Percentiles rank a stretch among this genome's conserved stretches.
These are phyloP conservation scores for Somion occarium DNA, from an alignment of 1,284 basidiomycete species.

Conservation along the genomic window DNA sequence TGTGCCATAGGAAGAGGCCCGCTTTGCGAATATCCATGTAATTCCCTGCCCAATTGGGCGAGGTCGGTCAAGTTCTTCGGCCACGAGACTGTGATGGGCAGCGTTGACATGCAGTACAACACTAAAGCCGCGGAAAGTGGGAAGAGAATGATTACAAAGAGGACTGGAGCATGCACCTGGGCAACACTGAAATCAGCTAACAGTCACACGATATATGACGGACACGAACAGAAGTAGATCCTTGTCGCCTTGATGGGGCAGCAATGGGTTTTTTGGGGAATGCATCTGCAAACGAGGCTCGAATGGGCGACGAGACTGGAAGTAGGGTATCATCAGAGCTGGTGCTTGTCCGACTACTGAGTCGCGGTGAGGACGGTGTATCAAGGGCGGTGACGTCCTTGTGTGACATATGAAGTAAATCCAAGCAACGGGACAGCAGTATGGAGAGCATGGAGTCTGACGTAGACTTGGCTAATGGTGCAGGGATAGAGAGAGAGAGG, in stretches of 20 bases:
- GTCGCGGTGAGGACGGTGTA: slow-evolving; percentile 45
- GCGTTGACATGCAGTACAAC: slow-evolving; percentile 45
- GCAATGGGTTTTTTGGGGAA: slow-evolving; percentile 35
- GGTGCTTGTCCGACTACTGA: slow-evolving; percentile 36
- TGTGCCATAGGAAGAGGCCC: slow-evolving; percentile 58
- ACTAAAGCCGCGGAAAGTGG: slow-evolving; percentile 56
- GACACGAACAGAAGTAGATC: slow-evolving; percentile 7
- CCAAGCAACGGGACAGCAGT: slow-evolving; percentile 45
- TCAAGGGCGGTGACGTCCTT: slow-evolving; percentile 26
- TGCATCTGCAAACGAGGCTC: slow-evolving; percentile 45
- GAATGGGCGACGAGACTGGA: slow-evolving; percentile 61
- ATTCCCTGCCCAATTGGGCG: slow-evolving; percentile 65
- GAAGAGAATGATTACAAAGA: slow-evolving; percentile 64
- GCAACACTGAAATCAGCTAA: slow-evolving; percentile 16
- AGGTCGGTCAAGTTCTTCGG: slow-evolving; percentile 71
- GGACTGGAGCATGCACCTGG: slow-evolving; percentile 58
- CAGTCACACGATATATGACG: slow-evolving; percentile 18
- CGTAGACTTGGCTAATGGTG: slow-evolving; percentile 15
- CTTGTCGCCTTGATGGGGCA: slow-evolving; percentile 35
- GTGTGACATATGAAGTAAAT: slow-evolving; percentile 41
- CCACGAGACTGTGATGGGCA: slow-evolving; percentile 73
- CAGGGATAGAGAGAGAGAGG: slow-evolving; percentile 15
- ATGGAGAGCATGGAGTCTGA: slow-evolving; percentile 44
- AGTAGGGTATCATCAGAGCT: slow-evolving; percentile 53
- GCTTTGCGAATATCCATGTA: slow-evolving; percentile 73